These are phyloP conservation scores for Ceratocystis eucalypticola DNA, from an alignment of 2,329 filamentous ascomycete genomes.

Conservation along the genomic window DNA sequence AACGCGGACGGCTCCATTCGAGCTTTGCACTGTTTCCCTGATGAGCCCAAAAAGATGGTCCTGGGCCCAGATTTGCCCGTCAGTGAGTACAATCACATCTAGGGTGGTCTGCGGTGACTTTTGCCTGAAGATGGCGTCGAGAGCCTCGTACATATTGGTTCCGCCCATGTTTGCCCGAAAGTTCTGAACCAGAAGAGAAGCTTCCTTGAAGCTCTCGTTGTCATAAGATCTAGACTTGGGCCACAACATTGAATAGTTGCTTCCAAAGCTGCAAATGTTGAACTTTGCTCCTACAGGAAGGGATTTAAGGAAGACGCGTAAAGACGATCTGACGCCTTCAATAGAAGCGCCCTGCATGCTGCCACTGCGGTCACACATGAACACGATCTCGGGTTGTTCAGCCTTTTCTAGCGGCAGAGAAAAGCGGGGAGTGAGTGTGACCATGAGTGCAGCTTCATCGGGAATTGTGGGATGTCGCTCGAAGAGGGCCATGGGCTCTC, in stretches of 20 bases:
- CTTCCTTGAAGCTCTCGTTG: constrained; percentile 31
- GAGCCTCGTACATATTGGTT: constrained; percentile 37
- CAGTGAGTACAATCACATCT: constrained; percentile 43
- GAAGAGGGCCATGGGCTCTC: constrained; percentile 48
- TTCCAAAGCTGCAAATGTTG: constrained; percentile 58
- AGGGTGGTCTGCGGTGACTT: constrained; percentile 35
- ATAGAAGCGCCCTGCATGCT: constrained; percentile 46
- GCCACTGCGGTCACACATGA: constrained; percentile 58
- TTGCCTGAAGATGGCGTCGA: constrained; percentile 32
- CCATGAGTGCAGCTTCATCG: constrained; percentile 54
- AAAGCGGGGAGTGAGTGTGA: constrained; percentile 57
- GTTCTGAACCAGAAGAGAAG: constrained; percentile 29
- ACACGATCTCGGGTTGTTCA: constrained; percentile 48
- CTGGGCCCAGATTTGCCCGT: constrained; percentile 41
- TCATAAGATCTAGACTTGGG: constrained; percentile 33
- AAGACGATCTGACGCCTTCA: constrained; percentile 37
- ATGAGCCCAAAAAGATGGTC: constrained; percentile 33
- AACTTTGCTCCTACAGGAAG: constrained; percentile 51
- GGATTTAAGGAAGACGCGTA: constrained; percentile 52
- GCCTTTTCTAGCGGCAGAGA: constrained; percentile 32
- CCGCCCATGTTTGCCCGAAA: constrained; percentile 39
- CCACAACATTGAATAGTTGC: constrained; percentile 34
- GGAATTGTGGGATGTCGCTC: constrained; percentile 50
- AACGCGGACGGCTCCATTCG: constrained; percentile 34
- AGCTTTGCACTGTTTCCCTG: constrained; percentile 29